Base-by-base conservation (phyloP, 2,329 filamentous ascomycete species). In the Capronia americana region DNA sequence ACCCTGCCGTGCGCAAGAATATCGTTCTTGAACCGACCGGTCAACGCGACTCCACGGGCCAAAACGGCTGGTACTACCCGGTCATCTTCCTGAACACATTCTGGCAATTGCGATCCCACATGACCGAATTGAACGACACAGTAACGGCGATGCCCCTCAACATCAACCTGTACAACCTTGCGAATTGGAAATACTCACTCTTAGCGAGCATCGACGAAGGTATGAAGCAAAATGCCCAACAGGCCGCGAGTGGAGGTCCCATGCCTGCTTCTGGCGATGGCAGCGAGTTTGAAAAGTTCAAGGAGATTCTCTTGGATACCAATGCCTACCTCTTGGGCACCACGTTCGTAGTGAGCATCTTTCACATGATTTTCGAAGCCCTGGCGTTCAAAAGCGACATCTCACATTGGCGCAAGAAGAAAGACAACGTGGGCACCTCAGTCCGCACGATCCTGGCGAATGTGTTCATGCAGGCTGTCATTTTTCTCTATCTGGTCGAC, bases 361-460 rank as follows among this genome's bases (percentile, higher is more conserved):
- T 95, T 46, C 95, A 99, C 81, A 93, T 97, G 86, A 83, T 99
- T 72, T 94, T 99, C 70, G 95, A 99, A 80, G 93, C 91, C 75
- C 86, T 99, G 38, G 95, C 95, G 1, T 99, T 99, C 83, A 97
- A 96, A 75, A 97, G 91, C 76, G 95, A 99, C 77, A 97, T 99
- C 77, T 88, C 93, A 57, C 95, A 99, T 80, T 99, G 95, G 88
- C 92, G 93, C 77, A 97, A 98, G 84, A 99, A 99, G 90, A 99
- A 99, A 85, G 96, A 98, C 82, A 95, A 97, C 66, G 91, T 99
- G 30, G 95, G 95, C 70, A 96, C 97, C 54, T 97, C 93, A 0
- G 91, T 99, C 67, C 92, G 95, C 64, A 96, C 94, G 34, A 99
- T 99, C 75, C 84, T 99, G 64, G 93, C 92, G 77, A 99, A 98